Base-by-base conservation (phyloP, 352 stramenopile genomes). In the Phytophthora europaea region DNA sequence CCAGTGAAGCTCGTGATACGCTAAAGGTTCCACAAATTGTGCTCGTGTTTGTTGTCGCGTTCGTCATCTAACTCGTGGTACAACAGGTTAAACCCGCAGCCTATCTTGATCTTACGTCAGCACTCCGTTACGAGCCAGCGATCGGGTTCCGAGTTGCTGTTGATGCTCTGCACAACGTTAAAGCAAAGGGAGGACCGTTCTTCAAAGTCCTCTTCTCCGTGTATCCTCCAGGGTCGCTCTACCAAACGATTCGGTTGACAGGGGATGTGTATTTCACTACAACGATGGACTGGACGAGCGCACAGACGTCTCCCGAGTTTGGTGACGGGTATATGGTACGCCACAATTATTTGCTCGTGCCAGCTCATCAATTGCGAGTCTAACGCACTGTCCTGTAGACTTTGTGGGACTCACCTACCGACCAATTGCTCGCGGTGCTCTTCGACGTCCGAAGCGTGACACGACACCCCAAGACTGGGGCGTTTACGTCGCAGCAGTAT, bases 61-160 rank as follows among this genome's bases (percentile, higher is more conserved):
- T 68, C 18, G 12, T 5, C 10, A 22, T 22, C 45, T 51, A 51
- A 51, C n/a, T 3, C 16, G 5, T 26, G 5, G n/a, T 26, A 26
- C 45, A 23, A 6, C 45, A 91, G 70, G 16, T 54, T 1, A 93
- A 92, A 54, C 88, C 88, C 26, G 43, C 45, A 20, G 53, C 56
- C 9, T 89, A 83, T 31, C 61, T 94, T 16, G 72, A 90, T n/a
- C 67, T 91, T 20, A 61, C 65, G 10, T 68, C n/a, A 31, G 76
- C 73, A 4, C 91, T 91, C 43, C 62, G 47, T 26, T 95, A 92
- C 50, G 71, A 84, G 6, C 72, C 86, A 28, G 55, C 75, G 16
- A 84, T 95, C 22, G 88, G 88, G 4, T 93, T 95, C 47, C 86
- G 86, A 6, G 63, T 93, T 47, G 75, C 88, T 15, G 56, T 95